These are phyloP conservation scores for Backusella mclennaniae DNA, from an alignment of 192 early-diverging fungal genomes.

Conservation along the genomic window DNA sequence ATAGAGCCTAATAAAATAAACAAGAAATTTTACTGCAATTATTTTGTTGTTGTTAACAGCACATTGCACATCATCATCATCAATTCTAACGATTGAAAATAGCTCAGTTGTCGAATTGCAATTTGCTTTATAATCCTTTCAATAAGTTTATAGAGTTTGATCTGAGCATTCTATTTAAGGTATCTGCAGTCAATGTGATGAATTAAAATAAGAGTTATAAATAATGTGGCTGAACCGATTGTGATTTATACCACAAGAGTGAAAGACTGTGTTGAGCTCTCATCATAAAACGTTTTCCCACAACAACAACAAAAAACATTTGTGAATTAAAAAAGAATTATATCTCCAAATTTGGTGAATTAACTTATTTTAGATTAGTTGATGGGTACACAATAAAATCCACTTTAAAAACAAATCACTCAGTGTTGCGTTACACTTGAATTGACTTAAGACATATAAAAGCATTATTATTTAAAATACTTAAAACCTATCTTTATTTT, in stretches of 20 bases:
- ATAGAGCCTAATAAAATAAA: neutral
- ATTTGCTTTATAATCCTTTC: neutral
- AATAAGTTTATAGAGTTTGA: neutral
- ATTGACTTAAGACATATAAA: slow-evolving; percentile 1
- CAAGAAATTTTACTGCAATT: neutral
- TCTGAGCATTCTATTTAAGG: neutral
- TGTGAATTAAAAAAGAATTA: neutral
- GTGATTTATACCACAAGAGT: neutral
- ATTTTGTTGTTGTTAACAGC: neutral
- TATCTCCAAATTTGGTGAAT: slow-evolving; percentile 5
- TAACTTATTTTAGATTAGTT: neutral
- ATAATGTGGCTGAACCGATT: neutral
- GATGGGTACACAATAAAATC: neutral
- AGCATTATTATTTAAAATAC: neutral
- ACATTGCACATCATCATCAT: neutral
- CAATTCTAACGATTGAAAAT: neutral
- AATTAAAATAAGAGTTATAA: neutral
- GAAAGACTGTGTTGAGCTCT: neutral
- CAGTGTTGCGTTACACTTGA: slow-evolving; percentile 1
- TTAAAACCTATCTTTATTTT: neutral
- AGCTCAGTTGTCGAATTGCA: neutral
- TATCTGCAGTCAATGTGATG: neutral
- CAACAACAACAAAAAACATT: neutral
- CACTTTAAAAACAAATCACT: neutral
- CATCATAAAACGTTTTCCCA: neutral